Conservation (phyloP, 2,329 filamentous ascomycete species). For the Sarocladium brachiariae region DNA sequence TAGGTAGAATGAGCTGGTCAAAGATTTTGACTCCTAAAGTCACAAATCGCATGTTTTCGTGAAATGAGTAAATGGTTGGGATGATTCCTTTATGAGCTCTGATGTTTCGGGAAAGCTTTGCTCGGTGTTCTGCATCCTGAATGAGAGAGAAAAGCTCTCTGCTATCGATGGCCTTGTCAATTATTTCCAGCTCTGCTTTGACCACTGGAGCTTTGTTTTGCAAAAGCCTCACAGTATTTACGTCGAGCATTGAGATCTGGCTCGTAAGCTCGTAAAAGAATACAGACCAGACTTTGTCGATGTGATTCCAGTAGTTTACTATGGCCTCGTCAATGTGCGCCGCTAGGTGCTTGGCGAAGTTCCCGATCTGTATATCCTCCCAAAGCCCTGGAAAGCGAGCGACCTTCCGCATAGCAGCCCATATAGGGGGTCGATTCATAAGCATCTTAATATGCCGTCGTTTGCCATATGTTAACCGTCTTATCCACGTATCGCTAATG, state of each 20-base stretch:
- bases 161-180: not conserved
- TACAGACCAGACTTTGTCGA: not conserved
- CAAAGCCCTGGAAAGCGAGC: not conserved
- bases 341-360: not conserved
- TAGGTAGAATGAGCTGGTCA: not conserved
- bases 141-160: not conserved
- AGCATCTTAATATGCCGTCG: not conserved
- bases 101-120: not conserved
- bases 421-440: not conserved
- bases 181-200: not conserved
- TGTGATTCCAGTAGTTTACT: not conserved
- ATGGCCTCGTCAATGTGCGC: not conserved
- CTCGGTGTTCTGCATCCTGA: not conserved
- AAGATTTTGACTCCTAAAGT: not conserved
- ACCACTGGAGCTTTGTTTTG: not conserved
- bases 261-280: not conserved
- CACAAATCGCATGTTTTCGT: not conserved
- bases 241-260: slow-evolving; percentile 1
- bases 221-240: not conserved
- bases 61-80: not conserved
- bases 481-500: not conserved
- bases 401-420: not conserved
- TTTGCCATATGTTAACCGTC: not conserved
- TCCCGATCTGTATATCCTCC: not conserved
- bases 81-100: not conserved